Evolutionary conservation across 805 yeast genomes (phyloP).

Genomic region (Ogataea wickerhamii): DNA sequence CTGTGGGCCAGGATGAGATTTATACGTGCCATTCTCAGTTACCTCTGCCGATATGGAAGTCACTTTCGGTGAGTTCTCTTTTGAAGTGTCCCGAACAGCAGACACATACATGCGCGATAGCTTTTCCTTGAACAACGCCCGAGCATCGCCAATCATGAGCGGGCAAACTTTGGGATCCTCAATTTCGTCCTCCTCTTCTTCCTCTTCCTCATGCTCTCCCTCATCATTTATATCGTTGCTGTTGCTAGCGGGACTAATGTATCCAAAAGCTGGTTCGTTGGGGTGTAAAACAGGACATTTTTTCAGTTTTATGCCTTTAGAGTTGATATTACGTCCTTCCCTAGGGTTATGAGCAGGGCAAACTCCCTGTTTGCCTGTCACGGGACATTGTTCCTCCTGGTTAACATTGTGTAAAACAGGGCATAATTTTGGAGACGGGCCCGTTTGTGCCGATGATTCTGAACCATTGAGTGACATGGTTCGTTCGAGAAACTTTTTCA

Average conservation of each 20-base stretch:
- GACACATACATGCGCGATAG: conserved; percentile 31
- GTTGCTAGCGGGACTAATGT: conserved; percentile 4
- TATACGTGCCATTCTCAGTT: conserved; percentile 10
- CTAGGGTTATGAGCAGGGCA: conserved; percentile 20
- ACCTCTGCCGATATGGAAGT: conserved; percentile 26
- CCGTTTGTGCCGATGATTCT: conserved; percentile 1
- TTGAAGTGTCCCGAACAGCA: conserved; percentile 27
- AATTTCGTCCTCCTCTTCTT: conserved; percentile 24
- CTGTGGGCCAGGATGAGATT: not conserved
- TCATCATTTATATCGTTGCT: not conserved
- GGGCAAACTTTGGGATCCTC: conserved; percentile 42
- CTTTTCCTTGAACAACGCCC: conserved; percentile 35
- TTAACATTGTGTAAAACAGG: conserved; percentile 8
- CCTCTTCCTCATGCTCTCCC: conserved; percentile 8
- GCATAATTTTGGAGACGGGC: conserved; percentile 3
- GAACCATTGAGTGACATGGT: conserved; percentile 15
- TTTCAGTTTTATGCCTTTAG: conserved; percentile 10
- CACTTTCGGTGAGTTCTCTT: conserved; percentile 21
- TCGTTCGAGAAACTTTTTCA: conserved; percentile 32
- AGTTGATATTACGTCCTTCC: conserved; percentile 1
- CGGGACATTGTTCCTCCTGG: conserved; percentile 20
- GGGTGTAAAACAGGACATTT: conserved; percentile 31
- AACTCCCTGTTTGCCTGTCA: conserved; percentile 23
- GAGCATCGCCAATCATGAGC: conserved; percentile 43
- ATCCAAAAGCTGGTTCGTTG: conserved; percentile 15